Conservation (phyloP, 2,329 filamentous ascomycete genomes). For the Emmonsiellopsis sp. region DNA sequence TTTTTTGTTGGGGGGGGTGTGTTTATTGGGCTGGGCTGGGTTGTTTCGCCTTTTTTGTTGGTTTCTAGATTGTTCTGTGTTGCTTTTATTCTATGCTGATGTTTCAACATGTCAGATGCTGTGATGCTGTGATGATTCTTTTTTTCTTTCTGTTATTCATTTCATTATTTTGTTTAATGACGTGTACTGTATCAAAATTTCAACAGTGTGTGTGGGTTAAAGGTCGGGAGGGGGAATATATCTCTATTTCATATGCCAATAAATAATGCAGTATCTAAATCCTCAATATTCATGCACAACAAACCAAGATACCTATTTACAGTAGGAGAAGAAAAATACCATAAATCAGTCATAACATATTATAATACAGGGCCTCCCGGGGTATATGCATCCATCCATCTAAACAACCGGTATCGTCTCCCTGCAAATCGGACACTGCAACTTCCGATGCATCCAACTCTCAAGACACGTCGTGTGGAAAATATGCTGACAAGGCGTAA, state of each 20-base stretch:
- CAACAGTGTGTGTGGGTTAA: conserved; percentile 1
- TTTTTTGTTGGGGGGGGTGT: neutral
- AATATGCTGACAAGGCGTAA: conserved; percentile 91
- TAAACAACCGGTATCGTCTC: conserved; percentile 80
- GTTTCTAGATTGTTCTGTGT: neutral
- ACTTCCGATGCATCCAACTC: conserved; percentile 86
- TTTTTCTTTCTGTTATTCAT: neutral
- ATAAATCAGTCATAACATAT: too few species aligned
- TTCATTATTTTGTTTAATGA: neutral
- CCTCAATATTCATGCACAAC: too few species aligned
- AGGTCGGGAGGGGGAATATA: neutral
- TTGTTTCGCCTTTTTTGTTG: neutral
- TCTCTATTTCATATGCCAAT: too few species aligned
- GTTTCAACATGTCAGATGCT: conserved; percentile 1
- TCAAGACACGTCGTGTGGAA: conserved; percentile 90
- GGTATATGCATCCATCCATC: conserved; percentile 4
- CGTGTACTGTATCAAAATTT: neutral
- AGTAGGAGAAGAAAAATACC: too few species aligned
- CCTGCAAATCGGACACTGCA: conserved; percentile 93
- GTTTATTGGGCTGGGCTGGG: neutral
- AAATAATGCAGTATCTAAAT: too few species aligned
- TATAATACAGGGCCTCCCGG: too few species aligned
- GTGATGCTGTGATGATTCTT: neutral
- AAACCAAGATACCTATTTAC: too few species aligned
- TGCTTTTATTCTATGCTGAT: neutral